Conservation (phyloP, 176 grass and related monocot genomes). For the Carex pumila region DNA sequence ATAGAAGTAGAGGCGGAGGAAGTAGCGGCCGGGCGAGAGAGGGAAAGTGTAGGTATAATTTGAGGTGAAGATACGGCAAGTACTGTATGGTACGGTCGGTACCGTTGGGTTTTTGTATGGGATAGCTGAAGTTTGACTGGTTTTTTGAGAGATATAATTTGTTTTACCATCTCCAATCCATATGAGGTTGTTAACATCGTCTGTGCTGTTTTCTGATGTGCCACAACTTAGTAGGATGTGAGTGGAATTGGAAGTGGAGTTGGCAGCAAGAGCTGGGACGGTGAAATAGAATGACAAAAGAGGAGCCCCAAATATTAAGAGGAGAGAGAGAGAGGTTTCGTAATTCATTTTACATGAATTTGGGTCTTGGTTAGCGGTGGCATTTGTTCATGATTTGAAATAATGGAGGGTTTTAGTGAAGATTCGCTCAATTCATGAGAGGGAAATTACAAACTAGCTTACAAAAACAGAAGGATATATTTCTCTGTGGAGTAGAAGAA, state of each 20-base stretch:
- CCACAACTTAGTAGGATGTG: slow-evolving; percentile 58
- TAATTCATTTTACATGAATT: not conserved
- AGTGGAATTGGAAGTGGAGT: too few relatives aligned
- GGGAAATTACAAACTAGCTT: too few relatives aligned
- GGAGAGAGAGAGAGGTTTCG: not conserved
- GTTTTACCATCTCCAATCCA: slow-evolving; percentile 45
- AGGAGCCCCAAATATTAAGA: not conserved
- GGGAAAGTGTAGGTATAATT: slow-evolving; percentile 52
- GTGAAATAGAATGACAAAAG: slow-evolving; percentile 6
- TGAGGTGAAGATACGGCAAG: slow-evolving; percentile 39
- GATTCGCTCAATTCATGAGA: not conserved
- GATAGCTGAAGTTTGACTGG: not conserved
- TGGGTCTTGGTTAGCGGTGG: not conserved
- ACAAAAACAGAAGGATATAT: too few relatives aligned
- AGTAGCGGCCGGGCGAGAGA: slow-evolving; percentile 27
- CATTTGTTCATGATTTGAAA: not conserved
- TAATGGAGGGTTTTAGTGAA: not conserved
- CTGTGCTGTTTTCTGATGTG: not conserved
- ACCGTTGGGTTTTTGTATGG: slow-evolving; percentile 27
- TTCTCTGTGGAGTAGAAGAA: not conserved
- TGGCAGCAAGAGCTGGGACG: slow-evolving; percentile 1
- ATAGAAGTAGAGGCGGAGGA: too few relatives aligned
- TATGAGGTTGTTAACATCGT: slow-evolving; percentile 17
- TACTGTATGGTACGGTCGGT: slow-evolving; percentile 16
- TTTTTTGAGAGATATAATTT: slow-evolving; percentile 2